A percentile compares a stretch with the other conserved stretches of the same genome.
phyloP scores from a whole-genome alignment of 1,284 basidiomycete genomes.

The Cryptococcus sp. region DNA sequence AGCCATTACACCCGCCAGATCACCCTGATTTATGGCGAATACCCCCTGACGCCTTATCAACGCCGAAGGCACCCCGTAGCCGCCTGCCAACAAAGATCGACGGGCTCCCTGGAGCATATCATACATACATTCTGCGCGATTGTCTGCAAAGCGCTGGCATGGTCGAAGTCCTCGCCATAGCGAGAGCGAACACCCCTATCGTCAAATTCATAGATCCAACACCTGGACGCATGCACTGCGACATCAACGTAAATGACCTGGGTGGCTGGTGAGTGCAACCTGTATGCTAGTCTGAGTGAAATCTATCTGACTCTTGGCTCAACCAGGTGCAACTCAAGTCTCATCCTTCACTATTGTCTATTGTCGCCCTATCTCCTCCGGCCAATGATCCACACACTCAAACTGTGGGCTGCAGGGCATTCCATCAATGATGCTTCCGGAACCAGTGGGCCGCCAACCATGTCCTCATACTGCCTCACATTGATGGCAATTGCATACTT shows the following conservation, averaged over 20 bases:
- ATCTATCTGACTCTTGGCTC: too few species aligned
- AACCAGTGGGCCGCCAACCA: slow-evolving; percentile 34
- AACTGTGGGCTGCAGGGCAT: slow-evolving; percentile 48
- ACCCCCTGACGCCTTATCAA: slow-evolving; percentile 2
- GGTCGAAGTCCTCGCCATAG: slow-evolving; percentile 26
- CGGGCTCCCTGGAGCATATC: slow-evolving; percentile 37
- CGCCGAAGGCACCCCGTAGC: not conserved
- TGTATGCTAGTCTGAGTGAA: slow-evolving; percentile 2
- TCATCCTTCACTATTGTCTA: slow-evolving; percentile 52
- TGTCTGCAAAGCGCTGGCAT: slow-evolving; percentile 27
- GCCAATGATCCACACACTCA: slow-evolving; percentile 51
- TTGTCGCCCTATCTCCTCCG: slow-evolving; percentile 49
- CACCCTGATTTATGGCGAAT: slow-evolving; percentile 27
- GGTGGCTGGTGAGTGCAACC: slow-evolving; percentile 43
- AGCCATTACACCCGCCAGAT: slow-evolving; percentile 10
- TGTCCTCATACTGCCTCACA: slow-evolving; percentile 53
- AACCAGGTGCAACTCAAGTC: slow-evolving; percentile 49
- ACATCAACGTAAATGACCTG: slow-evolving; percentile 53
- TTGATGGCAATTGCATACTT: slow-evolving; percentile 54
- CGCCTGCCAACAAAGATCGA: slow-evolving; percentile 4
- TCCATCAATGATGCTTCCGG: slow-evolving; percentile 50
- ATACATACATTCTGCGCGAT: slow-evolving; percentile 31
- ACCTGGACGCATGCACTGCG: slow-evolving; percentile 32
- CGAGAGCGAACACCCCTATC: slow-evolving; percentile 46
- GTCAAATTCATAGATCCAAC: slow-evolving; percentile 46